phyloP scores from a whole-genome alignment of 1,139 yeast genomes.

The Saccharomyces uvarum region DNA sequence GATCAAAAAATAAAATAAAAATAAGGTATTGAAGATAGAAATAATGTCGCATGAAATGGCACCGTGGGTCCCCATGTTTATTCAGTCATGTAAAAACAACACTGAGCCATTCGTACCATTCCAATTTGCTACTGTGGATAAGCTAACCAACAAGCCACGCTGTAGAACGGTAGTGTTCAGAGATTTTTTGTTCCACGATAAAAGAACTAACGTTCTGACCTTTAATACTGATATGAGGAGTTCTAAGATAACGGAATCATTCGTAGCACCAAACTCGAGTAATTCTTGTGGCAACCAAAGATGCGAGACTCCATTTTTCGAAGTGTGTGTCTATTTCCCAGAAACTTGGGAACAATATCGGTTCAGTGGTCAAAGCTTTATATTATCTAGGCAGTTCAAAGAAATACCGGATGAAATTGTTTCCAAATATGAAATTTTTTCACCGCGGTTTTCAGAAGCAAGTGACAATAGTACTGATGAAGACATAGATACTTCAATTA shows the following conservation, averaged over 20 bases:
- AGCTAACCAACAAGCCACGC: slow-evolving; percentile 44
- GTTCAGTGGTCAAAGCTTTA: slow-evolving; percentile 53
- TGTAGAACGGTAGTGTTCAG: slow-evolving; percentile 64
- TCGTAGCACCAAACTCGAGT: slow-evolving; percentile 21
- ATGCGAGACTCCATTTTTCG: slow-evolving; percentile 41
- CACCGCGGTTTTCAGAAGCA: slow-evolving; percentile 21
- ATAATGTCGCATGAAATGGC: slow-evolving; percentile 45
- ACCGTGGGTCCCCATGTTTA: slow-evolving; percentile 62
- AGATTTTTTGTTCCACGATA: slow-evolving; percentile 68
- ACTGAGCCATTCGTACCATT: slow-evolving; percentile 46
- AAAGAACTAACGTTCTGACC: slow-evolving; percentile 57
- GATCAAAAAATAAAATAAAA: neutral
- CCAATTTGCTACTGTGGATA: slow-evolving; percentile 62
- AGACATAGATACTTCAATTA: neutral
- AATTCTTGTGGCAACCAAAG: slow-evolving; percentile 18
- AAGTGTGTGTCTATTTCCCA: slow-evolving; percentile 70
- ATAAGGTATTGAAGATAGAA: slow-evolving; percentile 14
- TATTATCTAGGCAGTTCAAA: slow-evolving; percentile 13
- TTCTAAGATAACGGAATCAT: slow-evolving; percentile 47
- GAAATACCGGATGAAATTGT: slow-evolving; percentile 12
- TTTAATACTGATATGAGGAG: slow-evolving; percentile 70
- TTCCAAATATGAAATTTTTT: slow-evolving; percentile 23
- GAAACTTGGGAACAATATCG: slow-evolving; percentile 60
- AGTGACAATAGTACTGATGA: neutral
- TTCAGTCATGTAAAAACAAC: slow-evolving; percentile 44